Evolutionary conservation across 2,329 filamentous ascomycete genomes (phyloP), one percentile per base, ranked within the genome.

Genomic region (Talaromyces funiculosus): DNA sequence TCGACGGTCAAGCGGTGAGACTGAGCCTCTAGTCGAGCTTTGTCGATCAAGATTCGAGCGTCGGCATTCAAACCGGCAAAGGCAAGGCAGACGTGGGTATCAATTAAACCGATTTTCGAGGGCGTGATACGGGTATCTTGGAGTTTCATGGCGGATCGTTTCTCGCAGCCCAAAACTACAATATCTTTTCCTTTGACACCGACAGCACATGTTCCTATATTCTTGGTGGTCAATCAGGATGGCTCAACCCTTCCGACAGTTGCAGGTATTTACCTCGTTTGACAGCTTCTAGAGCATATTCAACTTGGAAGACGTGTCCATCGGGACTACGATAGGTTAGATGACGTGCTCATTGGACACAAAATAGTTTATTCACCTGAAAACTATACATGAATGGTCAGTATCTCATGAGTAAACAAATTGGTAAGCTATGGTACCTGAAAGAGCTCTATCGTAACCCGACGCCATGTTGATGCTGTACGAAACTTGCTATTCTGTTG

Each of bases 81-180:
- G 66, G 94, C 94, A 67, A 99, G 90, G 75, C 92, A 95, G 71
- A 96, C 92, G 79, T 99, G 94, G 72, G 87, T 90, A 77, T 99
- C 94, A 73, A 99, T 86, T 66, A 97, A 86, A 69, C 92, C 92
- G 77, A 99, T 97, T 84, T 99, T 99, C 69, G 94, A 97, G 12
- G 94, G 94, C 31, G 94, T 99, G 78, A 99, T 99, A 75, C 94
- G 89, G 61, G 95, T 99, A 78, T 99, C 94, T 84, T 99, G 94
- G 63, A 99, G 87, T 81, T 99, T 99, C 90, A 99, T 97, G 35
- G 94, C 94, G 57, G 94, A 97, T 70, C 93, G 87, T 85, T 99
- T 99, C 81, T 99, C 94, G 79, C 94, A 99, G 71, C 94, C 94
- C 54, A 99, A 84, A 31, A 99, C 94, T 37, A 99, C 94, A 66